Evolutionary conservation across 495 filamentous ascomycete species (phyloP).

Genomic region (Penicillium tannophilum): DNA sequence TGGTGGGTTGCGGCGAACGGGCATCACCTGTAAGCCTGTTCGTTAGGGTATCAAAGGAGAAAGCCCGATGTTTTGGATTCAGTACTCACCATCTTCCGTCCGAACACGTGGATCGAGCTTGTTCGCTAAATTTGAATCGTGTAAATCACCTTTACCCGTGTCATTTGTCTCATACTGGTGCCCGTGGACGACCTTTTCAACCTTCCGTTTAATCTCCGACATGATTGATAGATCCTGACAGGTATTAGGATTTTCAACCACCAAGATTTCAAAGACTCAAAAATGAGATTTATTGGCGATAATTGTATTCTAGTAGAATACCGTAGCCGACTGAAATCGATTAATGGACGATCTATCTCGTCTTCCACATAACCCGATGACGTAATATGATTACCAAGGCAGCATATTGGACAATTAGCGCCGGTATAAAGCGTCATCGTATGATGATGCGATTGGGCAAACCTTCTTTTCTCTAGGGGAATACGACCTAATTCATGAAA

Average conservation of each 20-base stretch:
- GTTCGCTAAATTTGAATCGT: neutral
- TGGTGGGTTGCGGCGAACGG: neutral
- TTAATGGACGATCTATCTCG: too few relatives aligned
- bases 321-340: too few relatives aligned
- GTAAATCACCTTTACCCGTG: neutral
- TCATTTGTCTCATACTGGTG: neutral
- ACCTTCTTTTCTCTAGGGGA: neutral
- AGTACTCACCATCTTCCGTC: neutral
- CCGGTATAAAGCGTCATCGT: neutral
- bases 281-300: neutral
- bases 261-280: neutral
- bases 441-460: neutral
- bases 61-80: neutral
- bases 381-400: neutral
- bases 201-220: conserved; percentile 4
- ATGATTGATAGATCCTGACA: neutral
- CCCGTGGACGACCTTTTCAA: neutral
- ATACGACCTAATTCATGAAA: neutral
- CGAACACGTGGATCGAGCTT: neutral
- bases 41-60: neutral
- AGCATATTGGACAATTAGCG: neutral
- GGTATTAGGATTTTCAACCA: neutral
- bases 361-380: neutral
- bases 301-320: neutral
- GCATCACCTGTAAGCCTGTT: neutral